Percentiles rank a stretch among this genome's conserved stretches.
Conservation (phyloP, 2,329 filamentous ascomycete species). For the Hypocreales sp. region DNA sequence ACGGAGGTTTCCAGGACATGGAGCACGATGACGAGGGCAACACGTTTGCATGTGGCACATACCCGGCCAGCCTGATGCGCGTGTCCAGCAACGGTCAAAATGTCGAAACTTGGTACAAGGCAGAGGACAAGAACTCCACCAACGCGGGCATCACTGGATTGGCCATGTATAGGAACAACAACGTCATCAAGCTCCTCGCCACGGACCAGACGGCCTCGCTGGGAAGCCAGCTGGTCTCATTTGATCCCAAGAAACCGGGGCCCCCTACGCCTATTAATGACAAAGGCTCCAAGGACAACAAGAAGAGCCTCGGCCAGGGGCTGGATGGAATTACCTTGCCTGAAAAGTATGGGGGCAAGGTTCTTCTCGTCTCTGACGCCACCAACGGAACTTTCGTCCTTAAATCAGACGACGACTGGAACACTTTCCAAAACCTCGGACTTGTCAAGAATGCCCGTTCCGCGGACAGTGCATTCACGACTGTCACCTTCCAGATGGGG, state of each 20-base stretch:
- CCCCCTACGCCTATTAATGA: background rate
- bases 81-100: slow-evolving; percentile 13
- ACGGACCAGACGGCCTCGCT: slow-evolving; percentile 8
- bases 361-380: slow-evolving; percentile 17
- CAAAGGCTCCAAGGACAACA: too few species aligned
- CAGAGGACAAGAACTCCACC: slow-evolving; percentile 2
- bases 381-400: slow-evolving; percentile 18
- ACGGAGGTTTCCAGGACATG: slow-evolving; percentile 23
- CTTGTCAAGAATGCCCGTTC: slow-evolving; percentile 9
- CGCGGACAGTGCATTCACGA: background rate
- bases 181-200: slow-evolving; percentile 11
- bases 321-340: slow-evolving; percentile 18
- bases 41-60: slow-evolving; percentile 21
- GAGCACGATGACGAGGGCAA: slow-evolving; percentile 19
- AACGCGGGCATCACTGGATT: slow-evolving; percentile 2
- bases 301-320: background rate
- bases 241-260: slow-evolving; percentile 10
- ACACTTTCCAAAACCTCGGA: slow-evolving; percentile 18
- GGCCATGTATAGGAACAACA: slow-evolving; percentile 2
- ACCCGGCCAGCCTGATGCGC: slow-evolving; percentile 18
- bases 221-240: slow-evolving; percentile 18
- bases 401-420: slow-evolving; percentile 18
- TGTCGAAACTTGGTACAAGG: slow-evolving; percentile 10
- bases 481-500: background rate
- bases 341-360: slow-evolving; percentile 14